A percentile compares a stretch with the other conserved stretches of the same genome.
phyloP scores from a whole-genome alignment of 1,284 basidiomycete genomes.

The Paramarasmius palmivorus region DNA sequence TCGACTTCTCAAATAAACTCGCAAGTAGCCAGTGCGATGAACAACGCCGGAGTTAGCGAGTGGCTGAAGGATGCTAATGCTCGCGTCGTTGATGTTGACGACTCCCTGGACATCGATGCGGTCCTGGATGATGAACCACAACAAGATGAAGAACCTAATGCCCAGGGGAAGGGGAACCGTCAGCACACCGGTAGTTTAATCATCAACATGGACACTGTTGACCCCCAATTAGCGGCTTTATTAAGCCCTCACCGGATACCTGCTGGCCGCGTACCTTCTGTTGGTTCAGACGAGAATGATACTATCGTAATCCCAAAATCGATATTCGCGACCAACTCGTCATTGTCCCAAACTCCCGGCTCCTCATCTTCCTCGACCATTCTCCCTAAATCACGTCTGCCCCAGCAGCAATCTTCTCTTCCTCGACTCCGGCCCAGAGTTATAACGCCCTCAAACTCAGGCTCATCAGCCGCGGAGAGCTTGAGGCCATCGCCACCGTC shows the following conservation, averaged over 20 bases:
- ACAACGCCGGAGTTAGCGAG: not conserved
- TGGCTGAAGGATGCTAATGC: slow-evolving; percentile 8
- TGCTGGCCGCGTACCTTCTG: not conserved
- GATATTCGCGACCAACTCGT: not conserved
- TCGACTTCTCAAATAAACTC: slow-evolving; percentile 3
- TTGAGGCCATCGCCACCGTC: not conserved
- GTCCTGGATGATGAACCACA: not conserved
- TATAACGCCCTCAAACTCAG: not conserved
- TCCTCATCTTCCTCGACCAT: not conserved
- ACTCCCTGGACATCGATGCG: not conserved
- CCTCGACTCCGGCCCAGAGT: not conserved
- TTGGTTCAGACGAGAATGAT: not conserved
- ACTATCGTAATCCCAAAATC: not conserved
- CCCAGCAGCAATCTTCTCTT: not conserved
- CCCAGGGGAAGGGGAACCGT: not conserved
- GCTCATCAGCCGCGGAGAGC: not conserved
- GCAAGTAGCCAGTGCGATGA: not conserved
- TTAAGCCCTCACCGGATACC: slow-evolving; percentile 13
- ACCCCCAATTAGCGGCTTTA: slow-evolving; percentile 9
- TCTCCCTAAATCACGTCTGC: not conserved
- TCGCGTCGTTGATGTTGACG: slow-evolving; percentile 7
- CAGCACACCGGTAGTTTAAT: not conserved
- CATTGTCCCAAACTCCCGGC: not conserved
- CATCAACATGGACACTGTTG: slow-evolving; percentile 6
- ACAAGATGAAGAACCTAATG: no score